Evolutionary conservation across 306 rosid genomes (phyloP), one percentile per base, ranked within the genome.

Genomic region (Fragaria nilgerrensis): DNA sequence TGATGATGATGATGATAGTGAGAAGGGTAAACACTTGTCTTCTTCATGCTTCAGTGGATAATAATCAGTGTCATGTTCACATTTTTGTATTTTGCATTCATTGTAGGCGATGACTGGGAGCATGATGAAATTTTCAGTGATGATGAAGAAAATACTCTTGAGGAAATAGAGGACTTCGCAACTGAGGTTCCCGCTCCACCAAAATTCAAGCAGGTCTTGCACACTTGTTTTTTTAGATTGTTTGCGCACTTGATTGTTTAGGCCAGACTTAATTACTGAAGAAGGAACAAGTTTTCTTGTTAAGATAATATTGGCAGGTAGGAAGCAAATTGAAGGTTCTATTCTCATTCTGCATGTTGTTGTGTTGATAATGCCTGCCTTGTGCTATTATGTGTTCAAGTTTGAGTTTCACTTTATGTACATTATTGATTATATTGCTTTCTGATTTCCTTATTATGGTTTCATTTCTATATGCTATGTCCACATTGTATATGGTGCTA

Each of bases 131-230:
- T 91, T 75, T 94, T 94, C 86, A 94, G 97, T 9, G 98, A 91
- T 86, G 97, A 94, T 25, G 98, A 94, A 79, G 96, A 94, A 88
- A 92, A 90, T 75, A 91, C 87, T 85, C 89, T 90, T 9, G 97
- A 90, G 81, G 98, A 94, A 85, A 90, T 96, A 87, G 98, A 94
- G 82, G 96, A 94, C 80, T 84, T 94, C 81, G 98, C 91, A 80
- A 96, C 96, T 25, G 98, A 91, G 85, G 87, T 88, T 76, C 98
- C 97, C 64, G 96, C 98, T 73, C 94, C 97, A 76, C 94, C 98
- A 39, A 97, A 94, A 87, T 87, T 94, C 78, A 94, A 94, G 81
- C 96, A 94, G 98, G 98, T 43, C 47, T 43, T 43, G 47, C 47
- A 9, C 11, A 7, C 11, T 43, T 7, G 11, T 43, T 43, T 43